Evolutionary conservation across 202 grass and related monocot genomes (phyloP), one percentile per base, ranked within the genome.

Genomic region (Schoenoplectus tabernaemontani): DNA sequence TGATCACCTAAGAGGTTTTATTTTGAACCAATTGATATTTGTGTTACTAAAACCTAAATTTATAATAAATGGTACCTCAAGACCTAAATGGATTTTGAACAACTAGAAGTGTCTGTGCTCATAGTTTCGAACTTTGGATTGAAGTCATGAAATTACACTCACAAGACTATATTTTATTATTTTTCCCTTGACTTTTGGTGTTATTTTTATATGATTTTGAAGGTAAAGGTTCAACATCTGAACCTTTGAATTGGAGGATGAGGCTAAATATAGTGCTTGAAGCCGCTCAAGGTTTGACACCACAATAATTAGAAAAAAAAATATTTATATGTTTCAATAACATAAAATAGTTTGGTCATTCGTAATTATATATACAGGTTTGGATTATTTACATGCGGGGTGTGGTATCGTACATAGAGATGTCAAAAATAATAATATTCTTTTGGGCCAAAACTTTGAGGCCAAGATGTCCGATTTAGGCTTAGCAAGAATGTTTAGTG

Each of bases 401-500:
- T 90, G 89, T 7, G 74, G 79, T 24, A 85, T 88, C 51, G 61
- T 86, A 47, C 89, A 88, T 33, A 87, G 83, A 78, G 86, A 88
- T 78, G 77, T 91, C n/a, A n/a, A 54, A 91, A 91, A 82, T 53
- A 66, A 16, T 19, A 91, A 88, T 46, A 88, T 91, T 77, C 89
- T 88, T 15, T 41, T 91, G 48, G 69, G 56, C 6, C 53, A 74
- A 59, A 70, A 86, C 19, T 23, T 91, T 24, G 22, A 75, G 33
- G 83, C 86, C 9, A 91, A 91, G 81, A 83, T 91, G 10, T 69
- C 85, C 4, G 83, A 91, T 77, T 91, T 91, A 57, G 89, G 86
- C 43, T 50, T 90, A 17, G 69, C 83, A 13, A 90, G 33, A 80
- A 75, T 77, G 2, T 83, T 81, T 64, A 43, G 42, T 5, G 79